Evolutionary conservation across 176 grass and related monocot genomes (phyloP).

Genomic region (Metroxylon sagu): DNA sequence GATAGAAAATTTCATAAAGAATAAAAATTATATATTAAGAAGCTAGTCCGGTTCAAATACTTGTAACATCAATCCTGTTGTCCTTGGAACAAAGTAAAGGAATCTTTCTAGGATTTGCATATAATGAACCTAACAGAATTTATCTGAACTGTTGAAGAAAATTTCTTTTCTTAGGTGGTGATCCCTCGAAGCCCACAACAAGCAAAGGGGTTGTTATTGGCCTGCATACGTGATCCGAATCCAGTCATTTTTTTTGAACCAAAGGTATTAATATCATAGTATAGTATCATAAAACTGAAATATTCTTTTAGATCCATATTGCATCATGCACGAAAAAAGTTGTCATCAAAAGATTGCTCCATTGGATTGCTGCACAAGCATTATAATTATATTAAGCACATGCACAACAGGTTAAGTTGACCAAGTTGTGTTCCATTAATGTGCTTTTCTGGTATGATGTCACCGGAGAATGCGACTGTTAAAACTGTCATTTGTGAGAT

Average conservation of each 20-base stretch:
- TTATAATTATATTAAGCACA: too few relatives aligned
- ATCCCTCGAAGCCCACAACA: constrained; percentile 77
- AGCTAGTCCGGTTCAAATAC: too few relatives aligned
- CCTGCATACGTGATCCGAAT: constrained; percentile 88
- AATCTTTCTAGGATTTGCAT: background rate
- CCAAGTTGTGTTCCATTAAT: too few relatives aligned
- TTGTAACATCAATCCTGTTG: background rate
- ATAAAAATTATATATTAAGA: too few relatives aligned
- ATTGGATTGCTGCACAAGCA: too few relatives aligned
- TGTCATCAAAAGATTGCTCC: background rate
- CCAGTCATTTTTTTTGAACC: constrained; percentile 94
- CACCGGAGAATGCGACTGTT: too few relatives aligned
- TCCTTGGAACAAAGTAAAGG: background rate
- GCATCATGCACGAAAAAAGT: background rate
- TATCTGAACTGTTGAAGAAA: background rate
- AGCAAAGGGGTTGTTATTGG: constrained; percentile 83
- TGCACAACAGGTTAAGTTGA: too few relatives aligned
- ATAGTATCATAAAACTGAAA: background rate
- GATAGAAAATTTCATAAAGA: too few relatives aligned
- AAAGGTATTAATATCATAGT: constrained; percentile 41
- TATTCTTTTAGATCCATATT: background rate
- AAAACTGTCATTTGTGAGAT: too few relatives aligned
- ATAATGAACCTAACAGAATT: background rate
- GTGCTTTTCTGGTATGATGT: too few relatives aligned
- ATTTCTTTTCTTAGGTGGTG: constrained; percentile 57